Conservation (phyloP, 768 basidiomycete species). For the Guyanaporus albipodus region DNA sequence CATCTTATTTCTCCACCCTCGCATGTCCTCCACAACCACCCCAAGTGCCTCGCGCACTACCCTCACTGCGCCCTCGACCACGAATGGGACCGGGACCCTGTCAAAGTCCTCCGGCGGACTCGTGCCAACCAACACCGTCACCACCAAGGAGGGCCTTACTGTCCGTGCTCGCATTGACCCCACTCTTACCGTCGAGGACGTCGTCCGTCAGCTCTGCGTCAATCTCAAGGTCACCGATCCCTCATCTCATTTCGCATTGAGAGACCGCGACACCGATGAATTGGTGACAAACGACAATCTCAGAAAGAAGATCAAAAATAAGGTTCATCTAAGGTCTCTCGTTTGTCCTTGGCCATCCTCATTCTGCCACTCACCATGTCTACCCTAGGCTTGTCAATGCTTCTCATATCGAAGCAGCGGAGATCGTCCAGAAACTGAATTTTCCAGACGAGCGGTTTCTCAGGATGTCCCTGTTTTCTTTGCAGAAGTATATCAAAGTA, state of each 20-base stretch:
- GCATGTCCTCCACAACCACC: conserved; percentile 28
- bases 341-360: background rate
- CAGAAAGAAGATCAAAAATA: conserved; percentile 73
- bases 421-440: conserved; percentile 67
- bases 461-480: conserved; percentile 66
- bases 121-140: conserved; percentile 82
- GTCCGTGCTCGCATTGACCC: conserved; percentile 85
- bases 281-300: conserved; percentile 87
- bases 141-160: conserved; percentile 67
- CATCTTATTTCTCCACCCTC: too few relatives aligned
- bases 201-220: conserved; percentile 76
- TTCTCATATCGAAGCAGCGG: conserved; percentile 73
- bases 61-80: conserved; percentile 24
- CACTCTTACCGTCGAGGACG: conserved; percentile 78
- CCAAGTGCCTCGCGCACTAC: conserved; percentile 29
- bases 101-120: conserved; percentile 44
- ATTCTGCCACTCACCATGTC: background rate
- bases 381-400: conserved; percentile 67
- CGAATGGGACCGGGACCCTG: conserved; percentile 36
- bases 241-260: conserved; percentile 66
- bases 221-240: conserved; percentile 78
- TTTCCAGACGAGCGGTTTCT: conserved; percentile 56
- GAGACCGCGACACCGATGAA: conserved; percentile 74
- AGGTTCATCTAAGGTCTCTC: conserved; percentile 71
- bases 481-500: conserved; percentile 79